Base-by-base conservation (phyloP, 306 rosid species). In the Pyrus pyrifolia region DNA sequence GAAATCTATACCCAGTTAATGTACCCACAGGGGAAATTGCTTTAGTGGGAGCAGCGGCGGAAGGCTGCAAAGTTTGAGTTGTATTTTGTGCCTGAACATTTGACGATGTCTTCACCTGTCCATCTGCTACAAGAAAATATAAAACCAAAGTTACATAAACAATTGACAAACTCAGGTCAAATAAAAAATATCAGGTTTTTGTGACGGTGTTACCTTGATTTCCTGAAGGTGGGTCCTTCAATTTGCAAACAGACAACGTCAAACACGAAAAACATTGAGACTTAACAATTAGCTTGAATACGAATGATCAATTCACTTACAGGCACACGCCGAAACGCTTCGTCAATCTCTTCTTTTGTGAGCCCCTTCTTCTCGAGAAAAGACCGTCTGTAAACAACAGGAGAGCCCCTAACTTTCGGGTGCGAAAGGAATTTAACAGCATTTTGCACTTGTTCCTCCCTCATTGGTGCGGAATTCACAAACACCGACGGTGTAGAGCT, bases 281-380 rank as follows among this genome's bases (percentile, higher is more conserved):
- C 27, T 25, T 44, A 42, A 67, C 10, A 60, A 78, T 52, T 55
- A 49, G n/a, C 19, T 68, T 30, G 31, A 27, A 58, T 38, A 21
- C 67, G 27, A 72, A 44, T 58, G 42, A 75, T 30, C 10, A 51
- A 55, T 59, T 81, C 45, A 80, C 96, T 84, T 80, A 95, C 98
- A 19, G 99, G 99, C 71, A 88, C 99, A 70, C 87, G 97, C 40
- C 63, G 92, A 83, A 95, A 95, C 35, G 99, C 97, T 83, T 95
- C 99, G 70, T 95, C 99, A 65, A 95, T 95, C 97, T 95, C 99
- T 79, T 95, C 99, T 84, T 87, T 95, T 4, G 99, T 87, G 25
- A 95, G 98, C 72, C 97, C 98, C 85, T 95, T 95, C 87, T 86
- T 89, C 83, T 95, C 98, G 62, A 95, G 84, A 85, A 95, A 95